phyloP scores from a whole-genome alignment of 352 stramenopile genomes.

The Blastocystis sp. region DNA sequence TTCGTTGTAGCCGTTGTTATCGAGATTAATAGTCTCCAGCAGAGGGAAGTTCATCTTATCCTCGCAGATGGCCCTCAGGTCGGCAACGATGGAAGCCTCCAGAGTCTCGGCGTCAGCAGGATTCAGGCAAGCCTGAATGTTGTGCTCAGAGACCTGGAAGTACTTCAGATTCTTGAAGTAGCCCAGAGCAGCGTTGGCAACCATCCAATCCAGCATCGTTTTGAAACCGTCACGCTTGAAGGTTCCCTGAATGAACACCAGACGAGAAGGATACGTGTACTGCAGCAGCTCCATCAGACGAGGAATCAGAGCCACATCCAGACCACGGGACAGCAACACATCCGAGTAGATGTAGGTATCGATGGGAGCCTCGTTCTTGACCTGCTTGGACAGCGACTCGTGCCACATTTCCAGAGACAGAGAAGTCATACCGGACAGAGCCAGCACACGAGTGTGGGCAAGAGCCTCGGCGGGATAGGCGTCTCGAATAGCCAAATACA shows the following conservation, averaged over 20 bases:
- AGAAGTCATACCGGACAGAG: conserved; percentile 9
- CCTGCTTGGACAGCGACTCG: conserved; percentile 3
- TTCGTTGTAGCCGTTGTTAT: conserved; percentile 5
- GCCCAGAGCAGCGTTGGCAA: background rate
- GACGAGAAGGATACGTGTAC: conserved; percentile 9
- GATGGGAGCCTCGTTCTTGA: background rate
- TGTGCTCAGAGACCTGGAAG: background rate
- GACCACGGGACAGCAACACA: background rate
- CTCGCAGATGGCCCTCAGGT: background rate
- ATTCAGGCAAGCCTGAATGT: background rate
- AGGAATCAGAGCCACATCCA: background rate
- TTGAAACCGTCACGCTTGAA: conserved; percentile 5
- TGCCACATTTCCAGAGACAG: background rate
- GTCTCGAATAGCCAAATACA: conserved; percentile 49
- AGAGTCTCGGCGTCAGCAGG: background rate
- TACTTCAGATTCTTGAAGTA: conserved; percentile 34
- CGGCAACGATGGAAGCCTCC: background rate
- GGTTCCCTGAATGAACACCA: background rate
- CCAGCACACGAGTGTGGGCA: background rate
- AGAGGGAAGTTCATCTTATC: conserved; percentile 20
- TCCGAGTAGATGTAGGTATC: conserved; percentile 3
- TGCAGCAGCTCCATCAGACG: conserved; percentile 6
- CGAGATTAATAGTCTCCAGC: background rate
- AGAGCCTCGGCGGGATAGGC: conserved; percentile 23
- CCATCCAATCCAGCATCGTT: background rate